Conservation (phyloP, 495 filamentous ascomycete species). For the Podospora bellae-mahoneyi region DNA sequence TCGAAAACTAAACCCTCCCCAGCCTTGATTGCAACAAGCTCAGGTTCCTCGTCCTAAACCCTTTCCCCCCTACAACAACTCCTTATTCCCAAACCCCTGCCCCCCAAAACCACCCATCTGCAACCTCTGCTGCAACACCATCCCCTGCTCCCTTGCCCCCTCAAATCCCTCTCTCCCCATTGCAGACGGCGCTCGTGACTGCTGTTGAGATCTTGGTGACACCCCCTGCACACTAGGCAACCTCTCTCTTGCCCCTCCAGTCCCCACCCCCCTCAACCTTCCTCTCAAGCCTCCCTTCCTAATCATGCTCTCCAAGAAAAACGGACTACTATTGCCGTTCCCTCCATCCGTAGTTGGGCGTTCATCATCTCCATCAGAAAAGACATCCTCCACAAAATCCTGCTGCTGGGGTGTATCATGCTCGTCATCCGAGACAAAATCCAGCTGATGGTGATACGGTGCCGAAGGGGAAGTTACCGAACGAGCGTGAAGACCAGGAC, state of each 20-base stretch:
- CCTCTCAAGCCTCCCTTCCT: background rate
- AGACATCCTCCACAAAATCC: conserved; percentile 46
- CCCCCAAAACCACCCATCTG: background rate
- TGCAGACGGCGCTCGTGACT: background rate
- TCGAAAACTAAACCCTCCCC: too few species aligned
- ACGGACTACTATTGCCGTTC: conserved; percentile 32
- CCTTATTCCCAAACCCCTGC: background rate
- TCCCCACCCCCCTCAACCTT: background rate
- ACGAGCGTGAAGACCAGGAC: conserved; percentile 62
- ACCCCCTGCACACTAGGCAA: background rate
- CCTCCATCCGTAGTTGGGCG: conserved; percentile 32
- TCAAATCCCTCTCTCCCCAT: background rate
- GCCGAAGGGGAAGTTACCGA: conserved; percentile 69
- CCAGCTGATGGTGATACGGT: conserved; percentile 49
- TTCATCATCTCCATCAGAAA: conserved; percentile 53
- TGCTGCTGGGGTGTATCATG: conserved; percentile 16
- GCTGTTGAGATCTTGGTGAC: background rate
- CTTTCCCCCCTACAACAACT: background rate
- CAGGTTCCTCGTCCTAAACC: too few species aligned
- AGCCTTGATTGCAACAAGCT: too few species aligned
- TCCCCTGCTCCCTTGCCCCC: background rate
- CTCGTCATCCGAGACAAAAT: background rate
- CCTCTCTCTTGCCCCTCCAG: background rate
- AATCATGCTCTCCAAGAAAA: conserved; percentile 67
- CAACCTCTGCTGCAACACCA: conserved; percentile 4